A percentile compares a stretch with the other conserved stretches of the same genome.
Evolutionary conservation across 225 moss, liverwort and hornwort genomes (phyloP).

Genomic region (Pseudisothecium myosuroides): DNA sequence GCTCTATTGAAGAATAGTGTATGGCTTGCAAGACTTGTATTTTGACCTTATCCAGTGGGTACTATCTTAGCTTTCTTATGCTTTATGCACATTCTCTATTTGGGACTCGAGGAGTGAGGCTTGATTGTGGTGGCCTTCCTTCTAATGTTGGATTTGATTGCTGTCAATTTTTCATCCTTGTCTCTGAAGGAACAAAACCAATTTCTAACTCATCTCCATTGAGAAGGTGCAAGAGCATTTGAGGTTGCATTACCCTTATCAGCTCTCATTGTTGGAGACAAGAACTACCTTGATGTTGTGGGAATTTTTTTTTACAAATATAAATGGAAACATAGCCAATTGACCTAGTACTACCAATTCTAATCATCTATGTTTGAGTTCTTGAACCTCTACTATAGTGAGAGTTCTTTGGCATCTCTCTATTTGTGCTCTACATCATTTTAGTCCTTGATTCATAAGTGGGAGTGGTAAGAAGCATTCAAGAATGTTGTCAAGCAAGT

Average conservation of each 20-base stretch:
- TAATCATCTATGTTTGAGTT: fast-evolving
- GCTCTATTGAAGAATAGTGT: neutral
- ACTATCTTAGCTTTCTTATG: neutral
- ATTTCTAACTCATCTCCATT: neutral
- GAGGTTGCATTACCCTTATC: neutral
- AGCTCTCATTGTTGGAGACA: fast-evolving
- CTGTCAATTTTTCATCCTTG: neutral
- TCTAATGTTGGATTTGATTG: neutral
- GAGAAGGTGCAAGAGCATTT: neutral
- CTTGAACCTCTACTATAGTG: neutral
- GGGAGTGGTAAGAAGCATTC: neutral
- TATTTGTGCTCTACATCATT: neutral
- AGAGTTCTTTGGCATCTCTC: neutral
- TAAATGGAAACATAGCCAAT: fast-evolving
- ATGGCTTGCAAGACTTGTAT: neutral
- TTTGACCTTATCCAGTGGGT: fast-evolving
- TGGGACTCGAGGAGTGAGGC: fast-evolving
- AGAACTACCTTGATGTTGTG: neutral
- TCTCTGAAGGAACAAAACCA: neutral
- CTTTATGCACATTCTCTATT: neutral
- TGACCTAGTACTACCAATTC: fast-evolving
- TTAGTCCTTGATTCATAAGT: fast-evolving
- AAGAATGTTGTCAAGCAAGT: neutral
- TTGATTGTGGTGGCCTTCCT: neutral
- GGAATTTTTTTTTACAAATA: neutral